Conservation (phyloP, 305 asterid genomes). For the Fraxinus sp. region DNA sequence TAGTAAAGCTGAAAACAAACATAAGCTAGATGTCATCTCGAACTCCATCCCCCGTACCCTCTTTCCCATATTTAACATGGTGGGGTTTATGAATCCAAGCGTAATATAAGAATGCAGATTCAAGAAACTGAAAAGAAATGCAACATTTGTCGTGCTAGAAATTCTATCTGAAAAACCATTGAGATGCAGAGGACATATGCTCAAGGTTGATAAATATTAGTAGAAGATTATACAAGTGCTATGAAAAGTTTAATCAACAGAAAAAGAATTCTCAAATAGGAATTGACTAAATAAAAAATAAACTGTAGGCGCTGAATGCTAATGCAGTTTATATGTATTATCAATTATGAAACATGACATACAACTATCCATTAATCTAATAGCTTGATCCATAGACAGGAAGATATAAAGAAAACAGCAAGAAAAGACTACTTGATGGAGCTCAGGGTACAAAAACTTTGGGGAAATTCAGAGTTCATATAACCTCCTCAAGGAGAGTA, state of each 20-base stretch:
- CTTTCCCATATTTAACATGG: not conserved
- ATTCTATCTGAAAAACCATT: not conserved
- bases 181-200: not conserved
- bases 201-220: not conserved
- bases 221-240: not conserved
- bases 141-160: not conserved
- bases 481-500: not conserved
- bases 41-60: not conserved
- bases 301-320: not conserved
- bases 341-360: too few species aligned
- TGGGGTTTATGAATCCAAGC: not conserved
- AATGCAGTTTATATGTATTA: too few species aligned
- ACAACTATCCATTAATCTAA: too few species aligned
- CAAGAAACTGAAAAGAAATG: not conserved
- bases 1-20: not conserved
- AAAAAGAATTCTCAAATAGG: not conserved
- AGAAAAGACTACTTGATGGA: not conserved
- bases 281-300: not conserved
- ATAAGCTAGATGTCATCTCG: not conserved
- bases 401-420: not conserved
- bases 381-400: too few species aligned
- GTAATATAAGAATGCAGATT: not conserved
- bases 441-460: not conserved
- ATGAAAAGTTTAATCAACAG: not conserved
- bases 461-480: not conserved